Evolutionary conservation across 306 rosid species (phyloP), one percentile per base, ranked within the genome.

Genomic region (Abrus pulchellus): DNA sequence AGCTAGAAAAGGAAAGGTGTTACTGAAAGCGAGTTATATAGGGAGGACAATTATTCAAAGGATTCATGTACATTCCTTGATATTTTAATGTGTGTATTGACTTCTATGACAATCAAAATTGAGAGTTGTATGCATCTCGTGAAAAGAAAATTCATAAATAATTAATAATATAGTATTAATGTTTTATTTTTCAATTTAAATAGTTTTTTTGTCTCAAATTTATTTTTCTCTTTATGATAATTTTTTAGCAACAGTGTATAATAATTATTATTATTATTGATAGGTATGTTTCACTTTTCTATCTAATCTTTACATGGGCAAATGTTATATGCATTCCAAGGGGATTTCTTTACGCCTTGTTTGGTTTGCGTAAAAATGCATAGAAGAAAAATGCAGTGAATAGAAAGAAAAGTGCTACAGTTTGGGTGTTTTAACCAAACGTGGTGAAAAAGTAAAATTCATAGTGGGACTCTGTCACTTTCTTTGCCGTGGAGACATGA

Each of bases 41-140:
- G 53, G 72, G 4, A 66, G 52, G 52, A 9, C 36, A 33, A 61
- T 27, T 67, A 61, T 27, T 67, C 40, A 67, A 45, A 45, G 55
- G 71, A 20, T 20, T 41, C 50, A 55, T 65, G 33, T 29, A 10
- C 40, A 1, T 65, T 40, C 50, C 20, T 40, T 9, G 14, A 67
- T 44, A 27, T 45, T 67, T 67, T 67, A 67, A 8, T 67, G 72
- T 5, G 13, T 9, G 11, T 61, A 33, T 61, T 61, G 67, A 61
- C 67, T 33, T 61, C 32, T 13, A 33, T 32, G 44, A 14, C 20
- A 32, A 10, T 61, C 67, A 61, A 32, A 57, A 1, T 12, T 2
- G 5, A 65, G 52, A 65, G n/a, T 20, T 20, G 50, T 45, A 62
- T 62, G 49, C n/a, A 38, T 3, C 6, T 9, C 12, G 38, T 7